Conservation (phyloP, 2,329 filamentous ascomycete genomes). For the Colletotrichum euphorbiae region DNA sequence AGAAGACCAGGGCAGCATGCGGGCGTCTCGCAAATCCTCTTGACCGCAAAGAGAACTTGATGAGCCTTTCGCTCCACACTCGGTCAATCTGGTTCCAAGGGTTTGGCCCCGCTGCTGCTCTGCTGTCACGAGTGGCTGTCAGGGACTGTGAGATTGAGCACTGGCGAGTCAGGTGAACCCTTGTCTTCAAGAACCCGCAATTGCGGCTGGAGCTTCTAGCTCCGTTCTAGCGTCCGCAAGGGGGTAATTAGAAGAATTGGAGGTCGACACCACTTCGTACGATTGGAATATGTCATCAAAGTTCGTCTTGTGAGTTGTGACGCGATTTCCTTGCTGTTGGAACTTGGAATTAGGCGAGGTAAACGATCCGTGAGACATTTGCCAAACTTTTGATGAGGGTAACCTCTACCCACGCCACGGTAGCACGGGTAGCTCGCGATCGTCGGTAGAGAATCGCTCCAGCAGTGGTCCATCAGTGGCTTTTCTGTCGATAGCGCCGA, state of each 20-base stretch:
- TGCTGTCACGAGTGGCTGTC: constrained; percentile 10
- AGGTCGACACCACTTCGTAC: constrained; percentile 3
- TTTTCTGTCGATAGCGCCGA: constrained; percentile 3
- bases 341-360: too few species aligned
- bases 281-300: not conserved
- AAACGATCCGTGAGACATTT: not conserved
- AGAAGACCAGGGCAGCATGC: constrained; percentile 16
- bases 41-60: constrained; percentile 31
- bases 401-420: too few species aligned
- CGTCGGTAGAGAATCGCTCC: constrained; percentile 2
- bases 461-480: not conserved
- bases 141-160: constrained; percentile 17
- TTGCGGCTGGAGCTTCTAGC: constrained; percentile 31
- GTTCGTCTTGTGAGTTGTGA: constrained; percentile 6
- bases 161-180: constrained; percentile 33
- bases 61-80: constrained; percentile 32
- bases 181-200: constrained; percentile 26
- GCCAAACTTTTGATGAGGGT: constrained; percentile 9
- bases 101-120: constrained; percentile 1
- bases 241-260: constrained; percentile 9
- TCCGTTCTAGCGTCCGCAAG: constrained; percentile 27
- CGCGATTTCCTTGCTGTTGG: not conserved
- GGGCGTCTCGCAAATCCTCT: constrained; percentile 33
- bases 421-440: constrained; percentile 5
- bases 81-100: constrained; percentile 37